Conservation (phyloP, 441 rosid genomes). For the Aleurites moluccanus region DNA sequence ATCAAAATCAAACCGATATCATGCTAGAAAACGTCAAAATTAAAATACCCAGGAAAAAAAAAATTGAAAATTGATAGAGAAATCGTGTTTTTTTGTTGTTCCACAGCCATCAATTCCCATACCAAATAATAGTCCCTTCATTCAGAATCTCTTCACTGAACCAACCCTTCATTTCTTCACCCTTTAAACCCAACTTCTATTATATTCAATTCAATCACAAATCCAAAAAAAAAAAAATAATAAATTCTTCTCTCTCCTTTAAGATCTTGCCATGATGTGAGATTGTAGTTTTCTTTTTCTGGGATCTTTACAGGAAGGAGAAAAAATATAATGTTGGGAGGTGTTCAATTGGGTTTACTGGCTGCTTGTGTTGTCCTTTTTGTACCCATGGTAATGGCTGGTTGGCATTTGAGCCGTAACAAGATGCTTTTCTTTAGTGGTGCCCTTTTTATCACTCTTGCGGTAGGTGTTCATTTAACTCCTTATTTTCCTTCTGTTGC, state of each 20-base stretch:
- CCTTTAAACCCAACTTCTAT: background rate
- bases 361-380: constrained; percentile 84
- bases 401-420: constrained; percentile 90
- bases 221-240: background rate
- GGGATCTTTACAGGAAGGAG: background rate
- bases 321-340: background rate
- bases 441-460: constrained; percentile 78
- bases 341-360: constrained; percentile 43
- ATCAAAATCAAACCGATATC: too few relatives aligned
- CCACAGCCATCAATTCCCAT: background rate
- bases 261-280: background rate
- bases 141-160: background rate
- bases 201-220: background rate
- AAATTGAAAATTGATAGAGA: too few relatives aligned
- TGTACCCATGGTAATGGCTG: constrained; percentile 92
- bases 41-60: background rate
- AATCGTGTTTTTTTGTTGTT: background rate
- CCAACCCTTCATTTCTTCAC: background rate
- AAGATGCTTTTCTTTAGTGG: constrained; percentile 84
- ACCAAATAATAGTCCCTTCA: background rate
- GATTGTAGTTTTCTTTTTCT: background rate
- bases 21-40: background rate
- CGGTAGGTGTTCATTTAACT: constrained; percentile 81
- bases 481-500: constrained; percentile 81
- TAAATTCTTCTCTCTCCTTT: background rate